A percentile compares a stretch with the other conserved stretches of the same genome.
Conservation (phyloP, 23 red algal species). For the Porphyridium purpureum region DNA sequence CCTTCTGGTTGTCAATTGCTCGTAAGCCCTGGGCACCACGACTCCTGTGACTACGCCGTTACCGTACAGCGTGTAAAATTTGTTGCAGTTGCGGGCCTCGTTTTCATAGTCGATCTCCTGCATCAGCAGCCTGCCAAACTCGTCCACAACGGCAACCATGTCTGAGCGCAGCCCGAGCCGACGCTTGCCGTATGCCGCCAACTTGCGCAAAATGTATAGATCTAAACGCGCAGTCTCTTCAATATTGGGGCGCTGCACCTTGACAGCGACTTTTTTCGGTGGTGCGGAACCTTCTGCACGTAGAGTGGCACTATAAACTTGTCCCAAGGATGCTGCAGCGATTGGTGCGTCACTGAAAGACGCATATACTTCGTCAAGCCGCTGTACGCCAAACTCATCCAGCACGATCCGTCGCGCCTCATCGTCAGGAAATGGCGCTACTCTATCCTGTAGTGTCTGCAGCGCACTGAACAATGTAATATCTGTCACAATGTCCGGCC, state of each 20-base stretch:
- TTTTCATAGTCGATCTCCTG: constrained; percentile 91
- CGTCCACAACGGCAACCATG: constrained; percentile 81
- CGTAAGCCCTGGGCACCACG: constrained; percentile 20
- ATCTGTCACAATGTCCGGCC: constrained; percentile 68
- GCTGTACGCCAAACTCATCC: constrained; percentile 23
- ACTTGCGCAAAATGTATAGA: constrained; percentile 45
- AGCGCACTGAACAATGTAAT: constrained; percentile 54
- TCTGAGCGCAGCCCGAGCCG: constrained; percentile 65
- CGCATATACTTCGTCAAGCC: constrained; percentile 20
- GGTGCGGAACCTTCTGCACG: constrained; percentile 4
- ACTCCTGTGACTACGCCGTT: constrained; percentile 24
- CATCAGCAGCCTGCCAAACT: constrained; percentile 75
- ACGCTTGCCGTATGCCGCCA: constrained; percentile 23
- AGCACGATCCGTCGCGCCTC: constrained; percentile 31
- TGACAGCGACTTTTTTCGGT: constrained; percentile 68
- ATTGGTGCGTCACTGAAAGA: constrained; percentile 24
- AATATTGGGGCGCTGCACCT: constrained; percentile 78
- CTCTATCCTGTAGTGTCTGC: constrained; percentile 63
- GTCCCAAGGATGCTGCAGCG: constrained; percentile 67
- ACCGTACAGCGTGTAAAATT: constrained; percentile 52
- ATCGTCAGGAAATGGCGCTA: constrained; percentile 46
- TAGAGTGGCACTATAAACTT: constrained; percentile 44
- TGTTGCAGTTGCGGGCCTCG: constrained; percentile 44
- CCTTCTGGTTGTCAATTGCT: constrained; percentile 15
- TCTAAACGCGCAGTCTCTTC: constrained; percentile 57